A percentile compares a stretch with the other conserved stretches of the same genome.
Evolutionary conservation across 1,284 basidiomycete genomes (phyloP).

Genomic region (Trichosporon sp.): DNA sequence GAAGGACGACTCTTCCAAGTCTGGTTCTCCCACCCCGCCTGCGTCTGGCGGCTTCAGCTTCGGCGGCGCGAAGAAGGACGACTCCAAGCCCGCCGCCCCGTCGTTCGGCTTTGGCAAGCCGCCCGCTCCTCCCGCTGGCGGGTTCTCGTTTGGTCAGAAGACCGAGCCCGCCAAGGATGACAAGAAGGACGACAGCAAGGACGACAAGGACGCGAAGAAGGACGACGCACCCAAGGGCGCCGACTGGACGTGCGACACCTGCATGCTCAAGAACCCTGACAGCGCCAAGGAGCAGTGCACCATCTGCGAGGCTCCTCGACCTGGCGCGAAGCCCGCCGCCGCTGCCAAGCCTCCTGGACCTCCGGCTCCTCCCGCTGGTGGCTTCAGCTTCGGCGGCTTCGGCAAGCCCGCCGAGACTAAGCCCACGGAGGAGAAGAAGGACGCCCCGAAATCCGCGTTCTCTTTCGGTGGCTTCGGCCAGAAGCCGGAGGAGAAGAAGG

Average conservation of each 20-base stretch:
- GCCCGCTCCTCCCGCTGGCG: conserved; percentile 13
- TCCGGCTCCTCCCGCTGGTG: conserved; percentile 11
- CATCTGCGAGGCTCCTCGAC: conserved; percentile 61
- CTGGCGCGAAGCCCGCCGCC: conserved; percentile 25
- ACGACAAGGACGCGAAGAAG: conserved; percentile 6
- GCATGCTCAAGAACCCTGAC: conserved; percentile 60
- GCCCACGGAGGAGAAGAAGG: background rate
- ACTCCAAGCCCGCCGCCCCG: conserved; percentile 1
- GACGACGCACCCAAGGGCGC: conserved; percentile 3
- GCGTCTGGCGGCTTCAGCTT: conserved; percentile 23
- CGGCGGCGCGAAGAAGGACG: conserved; percentile 22
- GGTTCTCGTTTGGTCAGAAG: conserved; percentile 50
- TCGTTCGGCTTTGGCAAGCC: conserved; percentile 21
- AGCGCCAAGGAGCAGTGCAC: conserved; percentile 61
- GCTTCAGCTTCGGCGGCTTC: conserved; percentile 28
- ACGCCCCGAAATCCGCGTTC: conserved; percentile 9
- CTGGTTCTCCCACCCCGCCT: conserved; percentile 1
- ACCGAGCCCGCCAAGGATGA: conserved; percentile 52
- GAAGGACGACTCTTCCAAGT: conserved; percentile 1
- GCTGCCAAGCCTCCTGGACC: conserved; percentile 17
- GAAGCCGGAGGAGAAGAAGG: background rate
- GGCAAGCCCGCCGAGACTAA: conserved; percentile 23
- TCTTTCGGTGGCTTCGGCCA: conserved; percentile 21
- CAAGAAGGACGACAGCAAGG: background rate
- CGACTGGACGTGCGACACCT: conserved; percentile 60